Base-by-base conservation (phyloP, 2,329 filamentous ascomycete genomes). In the Elsinoe batatas region DNA sequence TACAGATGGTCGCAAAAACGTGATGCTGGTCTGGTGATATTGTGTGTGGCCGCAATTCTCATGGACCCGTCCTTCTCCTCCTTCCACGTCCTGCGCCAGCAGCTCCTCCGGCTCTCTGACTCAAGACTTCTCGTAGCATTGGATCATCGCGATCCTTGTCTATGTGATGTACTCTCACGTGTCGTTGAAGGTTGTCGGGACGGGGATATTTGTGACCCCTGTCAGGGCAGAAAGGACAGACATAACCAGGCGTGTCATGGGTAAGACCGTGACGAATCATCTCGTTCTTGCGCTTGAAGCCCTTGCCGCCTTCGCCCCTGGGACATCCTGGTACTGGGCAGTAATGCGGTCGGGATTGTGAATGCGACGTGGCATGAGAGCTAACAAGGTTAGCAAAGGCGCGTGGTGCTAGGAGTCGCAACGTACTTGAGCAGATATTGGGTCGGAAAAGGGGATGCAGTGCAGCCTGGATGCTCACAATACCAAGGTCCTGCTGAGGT, bases 161-260 rank as follows among this genome's bases (percentile, higher is more conserved):
- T 37, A 84, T 75, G 68, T 97, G 93, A 68, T 97, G 91, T 40
- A 93, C 89, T 55, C 89, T 82, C 33, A 97, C 93, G 70, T 98
- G 93, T 69, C 90, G 83, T 74, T 96, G 91, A 56, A 98, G 74
- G 75, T 97, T 97, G 69, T 98, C 93, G 33, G 93, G 93, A 62
- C 93, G 79, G 4, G 93, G 93, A 68, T 97, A 97, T 67, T 87
- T 91, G 69, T 96, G 91, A 68, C 96, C 90, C 61, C 90, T 80
- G 65, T 95, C 90, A 1, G 89, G 87, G 69, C 93, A 98, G 67
- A 96, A 97, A 0, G 93, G 93, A 69, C 93, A 98, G 30, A 95
- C 84, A 65, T 97, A 98, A 58, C 91, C 91, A 1, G 93, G 93
- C 6, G 89, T 95, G 61, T 90, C 85, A 66, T 98, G 93, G 3